These are phyloP conservation scores for Ceratocystis colombiana DNA, from an alignment of 2,329 filamentous ascomycete genomes.

Conservation along the genomic window DNA sequence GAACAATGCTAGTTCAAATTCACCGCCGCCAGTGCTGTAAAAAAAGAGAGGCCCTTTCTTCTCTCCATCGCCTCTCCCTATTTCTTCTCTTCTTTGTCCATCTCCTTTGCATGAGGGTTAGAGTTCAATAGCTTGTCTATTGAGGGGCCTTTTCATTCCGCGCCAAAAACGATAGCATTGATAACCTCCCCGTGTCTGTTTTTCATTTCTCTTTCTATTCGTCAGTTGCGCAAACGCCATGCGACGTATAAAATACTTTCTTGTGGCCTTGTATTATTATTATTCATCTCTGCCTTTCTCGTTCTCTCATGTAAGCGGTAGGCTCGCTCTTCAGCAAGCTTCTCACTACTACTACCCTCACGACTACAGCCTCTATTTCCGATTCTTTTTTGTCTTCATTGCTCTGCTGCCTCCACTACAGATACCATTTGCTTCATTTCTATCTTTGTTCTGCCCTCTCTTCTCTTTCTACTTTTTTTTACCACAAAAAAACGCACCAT, in stretches of 20 bases:
- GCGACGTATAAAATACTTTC: background rate
- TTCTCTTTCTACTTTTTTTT: conserved; percentile 14
- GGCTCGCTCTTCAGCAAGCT: background rate
- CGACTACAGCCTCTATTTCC: background rate
- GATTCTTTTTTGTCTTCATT: background rate
- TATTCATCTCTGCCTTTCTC: background rate
- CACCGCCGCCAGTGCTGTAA: conserved; percentile 20
- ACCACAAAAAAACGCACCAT: conserved; percentile 23
- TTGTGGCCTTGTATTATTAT: conserved; percentile 1
- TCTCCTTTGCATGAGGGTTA: background rate
- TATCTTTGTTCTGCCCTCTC: background rate
- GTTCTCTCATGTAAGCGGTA: background rate
- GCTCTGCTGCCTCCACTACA: conserved; percentile 1
- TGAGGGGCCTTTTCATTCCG: background rate
- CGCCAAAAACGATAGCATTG: background rate
- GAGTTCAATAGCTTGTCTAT: background rate
- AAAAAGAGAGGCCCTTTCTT: conserved; percentile 27
- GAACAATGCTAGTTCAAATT: conserved; percentile 25
- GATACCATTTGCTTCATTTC: background rate
- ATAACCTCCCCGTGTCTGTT: background rate
- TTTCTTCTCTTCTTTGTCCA: background rate
- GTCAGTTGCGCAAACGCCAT: background rate
- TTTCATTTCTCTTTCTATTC: background rate
- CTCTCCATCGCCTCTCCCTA: background rate
- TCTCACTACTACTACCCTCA: background rate